Evolutionary conservation across 1,139 yeast genomes (phyloP).

Genomic region (Magnusiomyces tetraspermus): DNA sequence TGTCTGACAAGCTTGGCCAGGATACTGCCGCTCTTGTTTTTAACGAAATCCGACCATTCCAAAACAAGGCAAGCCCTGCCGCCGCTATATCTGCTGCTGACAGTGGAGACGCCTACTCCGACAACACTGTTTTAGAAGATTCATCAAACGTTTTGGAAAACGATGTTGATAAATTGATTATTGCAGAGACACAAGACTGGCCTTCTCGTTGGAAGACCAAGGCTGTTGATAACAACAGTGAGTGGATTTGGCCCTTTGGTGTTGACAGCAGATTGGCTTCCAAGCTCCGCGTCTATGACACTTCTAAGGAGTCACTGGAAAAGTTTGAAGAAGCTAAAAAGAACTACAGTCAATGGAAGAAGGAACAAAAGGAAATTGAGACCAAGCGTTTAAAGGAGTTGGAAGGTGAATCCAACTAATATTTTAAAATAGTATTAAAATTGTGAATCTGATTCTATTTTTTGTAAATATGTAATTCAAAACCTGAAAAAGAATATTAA

Average conservation of each 20-base stretch:
- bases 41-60: constrained; percentile 44
- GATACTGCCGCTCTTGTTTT: constrained; percentile 53
- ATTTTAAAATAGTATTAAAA: too few species aligned
- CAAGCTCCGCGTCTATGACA: constrained; percentile 46
- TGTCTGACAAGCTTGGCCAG: constrained; percentile 63
- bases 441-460: too few species aligned
- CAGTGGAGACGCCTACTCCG: not conserved
- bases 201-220: constrained; percentile 73
- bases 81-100: not conserved
- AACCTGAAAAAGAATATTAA: not conserved
- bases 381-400: not conserved
- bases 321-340: constrained; percentile 4
- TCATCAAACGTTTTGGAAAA: constrained; percentile 27
- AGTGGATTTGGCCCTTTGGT: constrained; percentile 74
- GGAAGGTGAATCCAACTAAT: not conserved
- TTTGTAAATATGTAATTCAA: too few species aligned
- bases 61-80: not conserved
- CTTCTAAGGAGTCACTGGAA: constrained; percentile 5
- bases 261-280: constrained; percentile 59
- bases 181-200: constrained; percentile 78
- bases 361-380: not conserved
- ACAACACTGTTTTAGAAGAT: not conserved
- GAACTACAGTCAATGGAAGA: not conserved
- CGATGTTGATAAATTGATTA: constrained; percentile 48
- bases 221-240: constrained; percentile 64